Conservation (phyloP, 2,329 filamentous ascomycete genomes). For the Cladorrhinum sp. region DNA sequence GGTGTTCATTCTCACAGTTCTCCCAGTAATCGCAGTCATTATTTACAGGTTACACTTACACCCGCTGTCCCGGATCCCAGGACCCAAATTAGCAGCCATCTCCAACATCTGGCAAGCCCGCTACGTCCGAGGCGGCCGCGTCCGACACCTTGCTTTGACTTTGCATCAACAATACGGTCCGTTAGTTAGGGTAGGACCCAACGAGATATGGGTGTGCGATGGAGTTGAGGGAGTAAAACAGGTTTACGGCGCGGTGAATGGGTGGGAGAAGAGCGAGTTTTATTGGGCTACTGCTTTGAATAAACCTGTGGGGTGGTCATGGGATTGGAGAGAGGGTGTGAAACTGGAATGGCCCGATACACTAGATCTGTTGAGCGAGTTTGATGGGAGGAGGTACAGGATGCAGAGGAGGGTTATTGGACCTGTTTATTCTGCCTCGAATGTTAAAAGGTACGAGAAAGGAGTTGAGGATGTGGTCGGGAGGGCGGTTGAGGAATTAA, state of each 20-base stretch:
- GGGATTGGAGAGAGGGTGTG: conserved; percentile 28
- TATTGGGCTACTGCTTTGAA: conserved; percentile 50
- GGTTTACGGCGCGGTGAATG: conserved; percentile 47
- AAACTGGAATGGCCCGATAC: conserved; percentile 40
- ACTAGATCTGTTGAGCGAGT: conserved; percentile 51
- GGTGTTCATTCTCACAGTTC: neutral
- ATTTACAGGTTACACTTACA: conserved; percentile 44
- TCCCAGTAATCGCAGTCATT: neutral
- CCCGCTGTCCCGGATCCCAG: conserved; percentile 44
- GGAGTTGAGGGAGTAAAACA: conserved; percentile 43
- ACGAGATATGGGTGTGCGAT: conserved; percentile 53
- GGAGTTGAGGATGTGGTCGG: conserved; percentile 42
- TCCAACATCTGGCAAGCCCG: conserved; percentile 49
- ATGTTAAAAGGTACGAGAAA: conserved; percentile 41
- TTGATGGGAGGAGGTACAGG: conserved; percentile 45
- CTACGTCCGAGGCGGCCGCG: conserved; percentile 43
- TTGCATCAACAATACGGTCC: conserved; percentile 49
- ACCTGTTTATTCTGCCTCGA: conserved; percentile 44
- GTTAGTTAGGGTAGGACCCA: conserved; percentile 51
- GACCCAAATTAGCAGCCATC: conserved; percentile 37
- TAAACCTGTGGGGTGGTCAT: conserved; percentile 36
- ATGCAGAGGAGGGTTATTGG: conserved; percentile 49
- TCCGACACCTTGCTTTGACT: conserved; percentile 40
- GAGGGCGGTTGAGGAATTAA: conserved; percentile 36
- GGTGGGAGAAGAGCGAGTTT: conserved; percentile 52